These are phyloP conservation scores for Panellus pusillus DNA, from an alignment of 768 basidiomycete genomes.

Conservation along the genomic window DNA sequence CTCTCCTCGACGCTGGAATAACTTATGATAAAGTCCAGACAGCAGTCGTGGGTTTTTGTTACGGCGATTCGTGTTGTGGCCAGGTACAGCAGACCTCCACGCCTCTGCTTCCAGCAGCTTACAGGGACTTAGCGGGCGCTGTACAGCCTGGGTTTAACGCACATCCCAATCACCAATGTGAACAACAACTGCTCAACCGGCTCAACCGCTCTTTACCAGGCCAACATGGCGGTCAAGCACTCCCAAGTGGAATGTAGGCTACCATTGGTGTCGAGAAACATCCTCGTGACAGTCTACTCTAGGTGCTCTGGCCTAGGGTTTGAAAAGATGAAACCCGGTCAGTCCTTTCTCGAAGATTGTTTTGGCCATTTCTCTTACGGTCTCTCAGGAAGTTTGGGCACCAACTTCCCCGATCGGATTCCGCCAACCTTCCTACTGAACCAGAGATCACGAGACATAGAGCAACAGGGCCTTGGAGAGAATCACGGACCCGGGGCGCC, in stretches of 20 bases:
- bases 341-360: neutral
- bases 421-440: conserved; percentile 50
- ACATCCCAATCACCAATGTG: conserved; percentile 83
- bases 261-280: neutral
- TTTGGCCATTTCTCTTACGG: neutral
- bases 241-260: conserved; percentile 61
- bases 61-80: conserved; percentile 77
- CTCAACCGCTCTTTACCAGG: conserved; percentile 73
- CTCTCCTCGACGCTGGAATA: conserved; percentile 85
- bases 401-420: conserved; percentile 57
- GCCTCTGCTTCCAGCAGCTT: neutral
- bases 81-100: conserved; percentile 47
- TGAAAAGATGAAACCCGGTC: conserved; percentile 70
- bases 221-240: conserved; percentile 67
- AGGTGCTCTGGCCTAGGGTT: conserved; percentile 78
- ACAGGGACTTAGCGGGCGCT: conserved; percentile 56
- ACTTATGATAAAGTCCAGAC: conserved; percentile 76
- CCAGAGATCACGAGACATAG: conserved; percentile 46
- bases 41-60: conserved; percentile 78
- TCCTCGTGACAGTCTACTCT: neutral
- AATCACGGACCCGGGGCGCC: conserved; percentile 73
- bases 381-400: conserved; percentile 56
- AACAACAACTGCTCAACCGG: conserved; percentile 90
- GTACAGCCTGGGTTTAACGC: conserved; percentile 81
- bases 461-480: conserved; percentile 48